Evolutionary conservation across 2,329 filamentous ascomycete species (phyloP), one percentile per base, ranked within the genome.

Genomic region (Trichoderma atrobrunneum): DNA sequence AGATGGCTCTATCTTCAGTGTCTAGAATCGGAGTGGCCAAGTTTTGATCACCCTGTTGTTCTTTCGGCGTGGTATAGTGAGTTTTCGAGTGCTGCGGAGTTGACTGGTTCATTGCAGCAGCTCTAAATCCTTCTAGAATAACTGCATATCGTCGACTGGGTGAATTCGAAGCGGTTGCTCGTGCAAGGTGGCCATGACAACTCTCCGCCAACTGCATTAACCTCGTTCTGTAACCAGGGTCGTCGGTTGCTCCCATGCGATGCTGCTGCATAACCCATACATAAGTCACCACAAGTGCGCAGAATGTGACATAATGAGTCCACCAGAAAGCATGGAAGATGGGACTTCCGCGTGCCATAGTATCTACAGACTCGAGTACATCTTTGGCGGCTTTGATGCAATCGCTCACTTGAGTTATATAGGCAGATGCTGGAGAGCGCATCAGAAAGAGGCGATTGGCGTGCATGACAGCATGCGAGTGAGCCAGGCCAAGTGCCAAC

Each of bases 391-490:
- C 85, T 18, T 80, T 78, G 3, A 88, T 78, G 71, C 86, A 88
- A 2, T 84, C 81, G 0, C 80, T 75, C 0, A 87, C 80, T 70
- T 78, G 74, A 16, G 77, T 64, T 24, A 24, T 10, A 16, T 78
- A 28, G 30, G 72, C 68, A 21, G 73, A 61, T 48, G 65, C 73
- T 8, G 76, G 72, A n/a, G 75, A 79, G 56, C 70, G 81, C 0
- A 89, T 80, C 0, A 90, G 81, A 59, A 89, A 87, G 0, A 86
- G 84, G 0, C 88, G 84, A 61, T 87, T 88, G 7, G 86, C 84
- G 21, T 89, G 83, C 76, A 90, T 87, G 10, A 87, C 81, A 3
- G 87, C 86, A 68, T 90, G 88, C 5, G 83, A 84, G 73, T 88
- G 85, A 0, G 87, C 87, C 0, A 90, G 79, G 51, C 85, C 85